These are phyloP conservation scores for Luzula sylvatica DNA, from an alignment of 176 grass and related monocot genomes.

Conservation along the genomic window DNA sequence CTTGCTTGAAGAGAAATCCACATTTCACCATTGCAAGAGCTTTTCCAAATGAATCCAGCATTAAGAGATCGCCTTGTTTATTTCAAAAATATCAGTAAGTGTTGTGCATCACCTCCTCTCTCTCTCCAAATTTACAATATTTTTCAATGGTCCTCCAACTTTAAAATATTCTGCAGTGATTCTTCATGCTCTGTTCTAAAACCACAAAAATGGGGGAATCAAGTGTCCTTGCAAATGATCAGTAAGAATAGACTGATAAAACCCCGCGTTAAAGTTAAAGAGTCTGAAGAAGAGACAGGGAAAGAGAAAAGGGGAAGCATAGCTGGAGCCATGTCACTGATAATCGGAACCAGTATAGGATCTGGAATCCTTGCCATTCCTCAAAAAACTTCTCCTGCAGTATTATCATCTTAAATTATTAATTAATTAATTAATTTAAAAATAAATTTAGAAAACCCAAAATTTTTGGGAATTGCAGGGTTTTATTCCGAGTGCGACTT, in stretches of 20 bases:
- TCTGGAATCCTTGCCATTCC: conserved; percentile 93
- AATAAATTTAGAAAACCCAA: no score
- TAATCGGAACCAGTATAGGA: conserved; percentile 77
- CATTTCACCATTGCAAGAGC: not conserved
- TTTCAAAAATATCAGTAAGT: conserved; percentile 2
- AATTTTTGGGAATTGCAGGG: conserved; percentile 38
- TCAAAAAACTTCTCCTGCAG: conserved; percentile 52
- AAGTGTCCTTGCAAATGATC: not conserved
- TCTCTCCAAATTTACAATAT: not conserved
- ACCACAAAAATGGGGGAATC: conserved; percentile 1
- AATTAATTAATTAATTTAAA: no score
- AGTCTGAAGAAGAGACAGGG: not conserved
- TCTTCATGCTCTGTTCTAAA: conserved; percentile 6
- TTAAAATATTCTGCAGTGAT: not conserved
- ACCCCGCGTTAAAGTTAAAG: conserved; percentile 9
- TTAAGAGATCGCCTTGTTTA: not conserved
- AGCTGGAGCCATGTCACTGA: conserved; percentile 55
- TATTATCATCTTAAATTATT: conserved; percentile 1
- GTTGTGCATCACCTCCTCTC: not conserved
- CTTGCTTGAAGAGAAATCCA: not conserved
- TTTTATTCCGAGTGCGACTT: conserved; percentile 61
- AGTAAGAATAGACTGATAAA: conserved; percentile 10
- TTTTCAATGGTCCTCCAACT: not conserved
- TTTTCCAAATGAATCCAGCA: not conserved
- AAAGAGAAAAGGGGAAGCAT: conserved; percentile 43